phyloP scores from a whole-genome alignment of 768 basidiomycete genomes.

The Rhizopogon vinicolor region DNA sequence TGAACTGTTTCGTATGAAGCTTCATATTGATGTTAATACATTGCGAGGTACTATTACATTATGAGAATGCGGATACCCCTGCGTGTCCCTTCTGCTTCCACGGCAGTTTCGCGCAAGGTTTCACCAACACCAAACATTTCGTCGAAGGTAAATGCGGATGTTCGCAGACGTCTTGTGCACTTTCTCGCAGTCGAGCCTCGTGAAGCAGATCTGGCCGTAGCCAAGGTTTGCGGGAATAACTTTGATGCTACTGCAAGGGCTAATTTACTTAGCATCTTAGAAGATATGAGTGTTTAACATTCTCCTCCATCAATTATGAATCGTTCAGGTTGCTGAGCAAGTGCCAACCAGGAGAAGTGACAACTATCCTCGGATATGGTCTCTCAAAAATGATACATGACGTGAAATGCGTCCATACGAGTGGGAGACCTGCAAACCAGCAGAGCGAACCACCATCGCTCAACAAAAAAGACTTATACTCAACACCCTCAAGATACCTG shows the following conservation, averaged over 20 bases:
- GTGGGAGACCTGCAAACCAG: constrained; percentile 45
- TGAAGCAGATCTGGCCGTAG: constrained; percentile 31
- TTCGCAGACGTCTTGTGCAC: constrained; percentile 41
- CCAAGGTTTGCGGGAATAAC: constrained; percentile 40
- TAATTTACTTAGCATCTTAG: constrained; percentile 44
- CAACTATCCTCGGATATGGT: constrained; percentile 40
- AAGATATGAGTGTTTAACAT: constrained; percentile 36
- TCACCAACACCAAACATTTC: constrained; percentile 22
- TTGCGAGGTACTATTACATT: too few relatives aligned
- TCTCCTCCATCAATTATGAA: not conserved
- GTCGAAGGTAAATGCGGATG: constrained; percentile 13
- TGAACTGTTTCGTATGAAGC: too few relatives aligned
- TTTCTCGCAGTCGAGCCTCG: constrained; percentile 49
- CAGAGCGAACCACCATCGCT: constrained; percentile 45
- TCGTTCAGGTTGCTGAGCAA: constrained; percentile 48
- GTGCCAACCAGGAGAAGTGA: constrained; percentile 28
- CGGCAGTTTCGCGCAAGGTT: constrained; percentile 23
- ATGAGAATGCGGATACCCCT: too few relatives aligned
- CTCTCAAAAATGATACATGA: constrained; percentile 56
- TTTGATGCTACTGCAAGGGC: constrained; percentile 29
- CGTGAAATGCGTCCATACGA: constrained; percentile 66
- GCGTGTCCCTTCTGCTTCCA: constrained; percentile 25
- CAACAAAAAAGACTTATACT: constrained; percentile 47
- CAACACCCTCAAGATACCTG: constrained; percentile 47
- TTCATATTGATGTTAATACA: too few relatives aligned